phyloP scores from a whole-genome alignment of 179 eudicot species.

The Camellia oleifera region DNA sequence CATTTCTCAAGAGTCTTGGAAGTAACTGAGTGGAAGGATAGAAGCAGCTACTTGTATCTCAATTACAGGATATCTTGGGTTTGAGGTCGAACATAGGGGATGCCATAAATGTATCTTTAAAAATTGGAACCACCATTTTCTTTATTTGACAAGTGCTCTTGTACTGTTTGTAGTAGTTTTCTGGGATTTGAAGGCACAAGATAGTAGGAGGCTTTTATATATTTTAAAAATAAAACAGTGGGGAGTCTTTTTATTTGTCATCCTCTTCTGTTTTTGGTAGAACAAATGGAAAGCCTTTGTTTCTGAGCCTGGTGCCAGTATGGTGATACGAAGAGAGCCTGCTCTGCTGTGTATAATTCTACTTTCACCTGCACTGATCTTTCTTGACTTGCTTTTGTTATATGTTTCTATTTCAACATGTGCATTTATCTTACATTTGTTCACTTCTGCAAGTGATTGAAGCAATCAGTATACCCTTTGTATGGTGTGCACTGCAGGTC shows the following conservation, averaged over 20 bases:
- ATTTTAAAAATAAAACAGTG: background rate
- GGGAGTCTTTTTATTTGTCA: background rate
- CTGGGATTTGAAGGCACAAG: background rate
- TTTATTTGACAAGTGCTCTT: slow-evolving; percentile 1
- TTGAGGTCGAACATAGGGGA: background rate
- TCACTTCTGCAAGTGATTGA: slow-evolving; percentile 13
- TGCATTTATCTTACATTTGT: background rate
- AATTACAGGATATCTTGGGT: background rate
- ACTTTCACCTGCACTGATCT: background rate
- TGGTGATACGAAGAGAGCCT: background rate
- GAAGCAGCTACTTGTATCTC: background rate
- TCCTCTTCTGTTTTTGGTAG: background rate
- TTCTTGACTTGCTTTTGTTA: background rate
- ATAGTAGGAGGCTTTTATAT: too few species aligned
- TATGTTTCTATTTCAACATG: background rate
- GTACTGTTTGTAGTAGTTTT: background rate
- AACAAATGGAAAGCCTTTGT: background rate
- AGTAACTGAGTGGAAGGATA: background rate
- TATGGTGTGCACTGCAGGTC: slow-evolving; percentile 48
- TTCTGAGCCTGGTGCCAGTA: background rate
- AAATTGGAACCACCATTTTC: background rate
- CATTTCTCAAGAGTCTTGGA: background rate
- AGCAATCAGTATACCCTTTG: background rate
- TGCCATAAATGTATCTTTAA: background rate
- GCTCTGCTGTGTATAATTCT: background rate